Base-by-base conservation (phyloP, 1,284 basidiomycete genomes). In the Binderoboletus segoi region DNA sequence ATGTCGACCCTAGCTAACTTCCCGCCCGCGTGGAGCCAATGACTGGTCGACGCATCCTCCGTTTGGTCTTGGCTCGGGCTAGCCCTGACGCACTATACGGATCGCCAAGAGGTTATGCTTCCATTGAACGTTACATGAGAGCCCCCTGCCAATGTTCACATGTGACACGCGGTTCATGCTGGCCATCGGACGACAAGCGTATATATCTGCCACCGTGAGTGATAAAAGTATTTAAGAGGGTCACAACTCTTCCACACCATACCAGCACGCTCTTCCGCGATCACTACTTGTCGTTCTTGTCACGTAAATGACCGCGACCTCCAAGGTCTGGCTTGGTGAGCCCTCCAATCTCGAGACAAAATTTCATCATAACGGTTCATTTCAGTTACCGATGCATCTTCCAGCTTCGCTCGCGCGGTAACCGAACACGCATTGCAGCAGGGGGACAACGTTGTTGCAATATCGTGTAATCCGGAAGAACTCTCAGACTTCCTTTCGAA, bases 321-420 rank as follows among this genome's bases (percentile, higher is more conserved):
- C 53, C 20, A 71, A 58, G 42, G 64, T 71, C 30, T 71, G 66
- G 66, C 65, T 71, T 38, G 53, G 69, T 70, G 43, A 59, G 61
- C 13, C 16, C 6, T 8, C 11, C 43, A n/a, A 23, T 32, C 23
- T 46, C 13, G 11, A 26, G 38, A 51, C 18, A 4, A 24, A 2
- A 11, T 20, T 28, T 16, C 32, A n/a, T 54, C 16, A 12, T 43
- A n/a, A 43, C 1, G 12, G 0, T 16, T 26, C 13, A 28, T 42
- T 41, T 48, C 50, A 71, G 69, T 69, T 18, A 69, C 70, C 3
- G 58, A 69, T 15, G 67, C 69, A 35, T 71, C 70, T 20, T 3
- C 57, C 21, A 67, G 64, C 26, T 56, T 69, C 7, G 67, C 67
- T 50, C 69, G 54, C 7, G 66, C 62, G 3, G 58, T 70, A 6